Base-by-base conservation (phyloP, 495 filamentous ascomycete genomes). In the Talaromyces proteolyticus region DNA sequence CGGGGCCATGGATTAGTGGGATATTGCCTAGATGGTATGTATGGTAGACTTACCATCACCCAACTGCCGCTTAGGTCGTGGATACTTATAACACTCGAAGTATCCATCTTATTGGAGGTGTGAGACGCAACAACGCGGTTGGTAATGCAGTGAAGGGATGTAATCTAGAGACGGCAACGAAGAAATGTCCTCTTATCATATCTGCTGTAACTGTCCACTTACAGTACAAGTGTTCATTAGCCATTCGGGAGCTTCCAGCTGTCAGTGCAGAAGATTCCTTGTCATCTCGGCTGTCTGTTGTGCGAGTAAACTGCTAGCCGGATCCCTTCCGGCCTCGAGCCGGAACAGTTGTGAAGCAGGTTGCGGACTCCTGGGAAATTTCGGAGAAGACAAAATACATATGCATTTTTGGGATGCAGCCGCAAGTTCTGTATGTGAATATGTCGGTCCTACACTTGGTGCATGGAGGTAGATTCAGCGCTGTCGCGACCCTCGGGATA, bases 31-130 rank as follows among this genome's bases (percentile, higher is more conserved):
- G 25, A 29, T 12, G 25, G 25, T 29, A 12, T 29, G 25, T 29
- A 5, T 29, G 25, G 12, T 29, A 29, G 25, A 12, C 25, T 29
- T 29, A 29, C 25, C 40, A 42, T 42, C 5, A 42, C 40, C 40
- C 40, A 42, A 18, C 40, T 42, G 40, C 40, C 40, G 40, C 17
- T 42, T 42, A 42, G 16, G 20, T 42, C 40, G 40, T 20, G 40
- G n/a, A 42, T 19, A 42, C 40, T 42, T 42, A 18, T 42, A 42
- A 42, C 16, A 20, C 40, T 20, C 10, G 40, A 42, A 42, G 40
- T 17, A 42, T 10, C 40, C 40, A 42, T 42, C 20, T 42, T 42
- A 42, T 42, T 17, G 16, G 20, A 42, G 40, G 16, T 42, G 20
- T 20, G 12, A 42, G 40, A 42, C 17, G 40, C 20, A 42, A 42